Evolutionary conservation across 2,329 filamentous ascomycete genomes (phyloP), one percentile per base, ranked within the genome.

Genomic region (Aphanocladium album): DNA sequence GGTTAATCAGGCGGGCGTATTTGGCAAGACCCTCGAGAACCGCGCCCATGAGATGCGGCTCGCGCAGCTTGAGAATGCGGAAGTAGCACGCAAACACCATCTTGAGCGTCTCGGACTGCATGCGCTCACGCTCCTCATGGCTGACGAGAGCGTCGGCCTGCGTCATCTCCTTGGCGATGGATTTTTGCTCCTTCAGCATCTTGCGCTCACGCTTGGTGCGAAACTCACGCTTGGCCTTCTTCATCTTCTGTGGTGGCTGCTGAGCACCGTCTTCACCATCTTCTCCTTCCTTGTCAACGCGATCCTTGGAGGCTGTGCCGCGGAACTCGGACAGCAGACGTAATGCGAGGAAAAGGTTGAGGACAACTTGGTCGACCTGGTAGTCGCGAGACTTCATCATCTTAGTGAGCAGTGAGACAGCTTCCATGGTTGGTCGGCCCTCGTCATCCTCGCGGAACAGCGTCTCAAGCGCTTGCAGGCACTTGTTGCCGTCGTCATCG

Each of bases 51-150:
- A 99, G 84, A 66, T 89, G 86, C 16, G 91, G 88, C 25, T 86
- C 83, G 27, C 92, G 86, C 58, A 87, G 81, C 77, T 98, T 98
- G 47, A 99, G 79, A 59, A 98, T 93, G 57, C 93, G 89, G 75
- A 99, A 98, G 77, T 99, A 99, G 2, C 88, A 89, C 17, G 90
- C 90, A 71, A 99, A 99, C 12, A 99, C 95, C 62, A 97, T 82
- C 77, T 98, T 99, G 56, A 99, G 78, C 2, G 93, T 97, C 75
- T 99, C 96, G 5, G 91, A 89, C 74, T 99, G 95, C 83, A 96
- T 95, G 67, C 89, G 86, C 70, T 98, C 95, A 56, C 91, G 86
- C 74, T 97, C 92, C 73, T 99, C 93, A 69, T 97, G 90, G 66
- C 87, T 90, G 63, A 98, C 93, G 5, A 90, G 82, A 2, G 95